Conservation (phyloP, 768 basidiomycete species). For the Dioszegia aurantiaca region DNA sequence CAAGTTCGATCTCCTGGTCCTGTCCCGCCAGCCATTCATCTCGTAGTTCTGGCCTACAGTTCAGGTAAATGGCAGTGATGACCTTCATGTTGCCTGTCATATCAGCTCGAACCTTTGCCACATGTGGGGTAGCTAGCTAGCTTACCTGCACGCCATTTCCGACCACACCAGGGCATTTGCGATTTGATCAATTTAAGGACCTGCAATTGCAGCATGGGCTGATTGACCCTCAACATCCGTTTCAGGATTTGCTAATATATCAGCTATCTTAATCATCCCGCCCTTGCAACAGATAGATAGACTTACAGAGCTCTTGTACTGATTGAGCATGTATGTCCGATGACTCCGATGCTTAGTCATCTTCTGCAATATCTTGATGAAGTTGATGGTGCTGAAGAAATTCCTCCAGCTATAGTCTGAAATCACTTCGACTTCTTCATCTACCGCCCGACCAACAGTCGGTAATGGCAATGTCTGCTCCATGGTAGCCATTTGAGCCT, state of each 20-base stretch:
- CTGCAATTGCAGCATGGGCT: constrained; percentile 89
- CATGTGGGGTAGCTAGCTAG: constrained; percentile 8
- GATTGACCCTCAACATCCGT: constrained; percentile 86
- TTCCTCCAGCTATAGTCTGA: constrained; percentile 96
- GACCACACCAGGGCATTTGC: constrained; percentile 95
- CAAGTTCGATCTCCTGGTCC: constrained; percentile 83
- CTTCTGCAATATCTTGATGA: constrained; percentile 97
- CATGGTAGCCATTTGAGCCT: background rate
- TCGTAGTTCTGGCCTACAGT: constrained; percentile 90
- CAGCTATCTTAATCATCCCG: no score
- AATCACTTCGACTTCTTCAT: constrained; percentile 87
- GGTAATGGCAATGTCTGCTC: background rate
- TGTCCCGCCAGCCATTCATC: constrained; percentile 96
- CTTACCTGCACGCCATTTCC: constrained; percentile 96
- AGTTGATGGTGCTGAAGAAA: constrained; percentile 95
- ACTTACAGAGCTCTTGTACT: constrained; percentile 94
- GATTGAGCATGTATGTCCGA: constrained; percentile 90
- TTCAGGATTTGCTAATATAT: constrained; percentile 82
- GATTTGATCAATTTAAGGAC: constrained; percentile 96
- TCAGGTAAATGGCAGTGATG: constrained; percentile 95
- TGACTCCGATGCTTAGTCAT: constrained; percentile 91
- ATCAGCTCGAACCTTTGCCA: constrained; percentile 1
- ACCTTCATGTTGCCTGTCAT: constrained; percentile 95
- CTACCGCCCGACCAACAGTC: constrained; percentile 52
- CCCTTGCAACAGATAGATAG: no score